Evolutionary conservation across 148 eudicot genomes (phyloP).

Genomic region (Polygonum aviculare): DNA sequence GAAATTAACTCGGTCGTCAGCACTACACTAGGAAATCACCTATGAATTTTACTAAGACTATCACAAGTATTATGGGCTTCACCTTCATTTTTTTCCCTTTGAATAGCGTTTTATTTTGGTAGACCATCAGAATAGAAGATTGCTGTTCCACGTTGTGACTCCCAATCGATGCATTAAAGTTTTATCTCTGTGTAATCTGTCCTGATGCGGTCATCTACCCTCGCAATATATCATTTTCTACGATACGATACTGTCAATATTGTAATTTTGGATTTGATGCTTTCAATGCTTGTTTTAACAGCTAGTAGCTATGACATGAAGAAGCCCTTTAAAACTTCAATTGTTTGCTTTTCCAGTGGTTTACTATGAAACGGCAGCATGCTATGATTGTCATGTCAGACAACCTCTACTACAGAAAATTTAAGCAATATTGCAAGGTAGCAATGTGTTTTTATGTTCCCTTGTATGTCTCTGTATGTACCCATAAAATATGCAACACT

Average conservation of each 20-base stretch:
- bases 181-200: neutral
- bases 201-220: neutral
- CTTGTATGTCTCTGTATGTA: neutral
- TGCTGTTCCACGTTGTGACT: neutral
- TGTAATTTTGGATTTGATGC: neutral
- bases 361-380: slow-evolving; percentile 52
- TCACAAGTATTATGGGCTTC: neutral
- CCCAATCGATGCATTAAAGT: neutral
- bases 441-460: slow-evolving; percentile 14
- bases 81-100: neutral
- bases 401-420: slow-evolving; percentile 48
- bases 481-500: neutral
- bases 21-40: neutral
- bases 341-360: slow-evolving; percentile 42
- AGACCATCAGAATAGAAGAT: neutral
- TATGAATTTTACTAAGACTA: neutral
- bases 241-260: neutral
- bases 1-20: neutral
- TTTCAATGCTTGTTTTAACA: neutral
- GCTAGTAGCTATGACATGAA: neutral
- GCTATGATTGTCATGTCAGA: slow-evolving; percentile 45
- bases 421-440: slow-evolving; percentile 55
- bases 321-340: neutral
- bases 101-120: neutral
- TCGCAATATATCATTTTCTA: neutral